phyloP scores from a whole-genome alignment of 495 filamentous ascomycete genomes.

The Penicillium desertorum region DNA sequence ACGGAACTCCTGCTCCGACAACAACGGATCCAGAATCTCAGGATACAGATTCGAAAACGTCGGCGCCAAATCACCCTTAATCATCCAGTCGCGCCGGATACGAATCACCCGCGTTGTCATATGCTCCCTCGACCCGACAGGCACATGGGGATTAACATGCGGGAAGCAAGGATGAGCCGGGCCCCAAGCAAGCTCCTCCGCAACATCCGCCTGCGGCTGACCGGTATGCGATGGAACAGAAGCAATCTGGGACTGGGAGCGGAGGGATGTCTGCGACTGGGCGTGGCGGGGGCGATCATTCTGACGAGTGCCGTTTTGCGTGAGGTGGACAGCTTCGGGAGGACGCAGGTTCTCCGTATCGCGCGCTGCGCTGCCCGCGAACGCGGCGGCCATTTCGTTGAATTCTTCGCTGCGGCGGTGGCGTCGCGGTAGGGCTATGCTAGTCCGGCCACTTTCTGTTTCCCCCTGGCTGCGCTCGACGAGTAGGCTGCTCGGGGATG shows the following conservation, averaged over 20 bases:
- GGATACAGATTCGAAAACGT: conserved; percentile 93
- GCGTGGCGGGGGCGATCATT: conserved; percentile 38
- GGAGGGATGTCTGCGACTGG: conserved; percentile 42
- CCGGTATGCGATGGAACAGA: conserved; percentile 43
- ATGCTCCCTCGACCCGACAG: conserved; percentile 69
- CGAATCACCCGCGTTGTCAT: conserved; percentile 84
- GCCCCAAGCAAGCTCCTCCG: conserved; percentile 68
- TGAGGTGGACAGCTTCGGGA: conserved; percentile 35
- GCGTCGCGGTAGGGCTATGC: conserved; percentile 66
- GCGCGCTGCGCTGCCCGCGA: conserved; percentile 34
- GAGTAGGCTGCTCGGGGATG: conserved; percentile 59
- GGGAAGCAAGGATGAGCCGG: conserved; percentile 89
- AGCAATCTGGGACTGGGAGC: conserved; percentile 44
- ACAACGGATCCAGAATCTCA: conserved; percentile 83
- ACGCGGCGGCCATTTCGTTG: conserved; percentile 48
- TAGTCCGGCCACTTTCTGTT: conserved; percentile 59
- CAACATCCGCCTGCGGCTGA: conserved; percentile 45
- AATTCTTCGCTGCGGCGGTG: conserved; percentile 41
- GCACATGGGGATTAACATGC: conserved; percentile 90
- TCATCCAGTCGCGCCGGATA: conserved; percentile 85
- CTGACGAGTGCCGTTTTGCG: conserved; percentile 27
- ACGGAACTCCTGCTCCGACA: conserved; percentile 80
- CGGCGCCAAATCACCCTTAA: conserved; percentile 86
- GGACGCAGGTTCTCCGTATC: conserved; percentile 34
- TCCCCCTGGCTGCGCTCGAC: conserved; percentile 61